Evolutionary conservation across 176 grass and related monocot genomes (phyloP).

Genomic region (Carex littledalei): DNA sequence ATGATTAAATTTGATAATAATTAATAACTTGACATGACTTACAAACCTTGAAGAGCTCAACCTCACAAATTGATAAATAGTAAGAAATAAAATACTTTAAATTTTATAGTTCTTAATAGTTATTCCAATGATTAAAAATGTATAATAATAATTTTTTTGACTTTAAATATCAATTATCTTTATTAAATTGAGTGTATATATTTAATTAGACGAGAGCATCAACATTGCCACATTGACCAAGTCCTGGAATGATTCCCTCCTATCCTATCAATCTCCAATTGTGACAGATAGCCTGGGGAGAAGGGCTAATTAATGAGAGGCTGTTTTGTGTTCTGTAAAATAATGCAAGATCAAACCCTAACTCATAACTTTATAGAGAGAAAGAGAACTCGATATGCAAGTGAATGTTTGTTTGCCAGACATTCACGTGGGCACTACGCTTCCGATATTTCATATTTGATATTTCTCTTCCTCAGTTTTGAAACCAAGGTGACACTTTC

Average conservation of each 20-base stretch:
- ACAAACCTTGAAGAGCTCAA: too few species aligned
- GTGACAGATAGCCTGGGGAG: background rate
- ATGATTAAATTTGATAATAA: too few species aligned
- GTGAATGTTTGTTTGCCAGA: conserved; percentile 99
- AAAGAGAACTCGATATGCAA: conserved; percentile 39
- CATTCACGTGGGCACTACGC: conserved; percentile 92
- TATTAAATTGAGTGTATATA: background rate
- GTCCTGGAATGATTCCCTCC: conserved; percentile 57
- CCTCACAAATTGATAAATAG: too few species aligned
- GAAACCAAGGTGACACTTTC: conserved; percentile 1
- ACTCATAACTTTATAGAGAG: conserved; percentile 37
- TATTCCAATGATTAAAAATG: too few species aligned
- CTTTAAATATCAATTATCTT: too few species aligned
- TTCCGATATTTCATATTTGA: conserved; percentile 3
- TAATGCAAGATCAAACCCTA: conserved; percentile 19
- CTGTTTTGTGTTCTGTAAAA: conserved; percentile 24
- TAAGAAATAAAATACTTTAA: too few species aligned
- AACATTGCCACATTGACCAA: conserved; percentile 55
- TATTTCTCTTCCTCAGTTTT: background rate
- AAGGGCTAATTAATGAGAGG: conserved; percentile 40
- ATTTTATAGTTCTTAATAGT: too few species aligned
- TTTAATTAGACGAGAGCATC: background rate
- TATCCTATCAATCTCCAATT: conserved; percentile 32
- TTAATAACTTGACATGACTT: too few species aligned
- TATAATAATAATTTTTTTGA: too few species aligned